phyloP scores from a whole-genome alignment of 768 basidiomycete species.

The Mycena capillaripes region DNA sequence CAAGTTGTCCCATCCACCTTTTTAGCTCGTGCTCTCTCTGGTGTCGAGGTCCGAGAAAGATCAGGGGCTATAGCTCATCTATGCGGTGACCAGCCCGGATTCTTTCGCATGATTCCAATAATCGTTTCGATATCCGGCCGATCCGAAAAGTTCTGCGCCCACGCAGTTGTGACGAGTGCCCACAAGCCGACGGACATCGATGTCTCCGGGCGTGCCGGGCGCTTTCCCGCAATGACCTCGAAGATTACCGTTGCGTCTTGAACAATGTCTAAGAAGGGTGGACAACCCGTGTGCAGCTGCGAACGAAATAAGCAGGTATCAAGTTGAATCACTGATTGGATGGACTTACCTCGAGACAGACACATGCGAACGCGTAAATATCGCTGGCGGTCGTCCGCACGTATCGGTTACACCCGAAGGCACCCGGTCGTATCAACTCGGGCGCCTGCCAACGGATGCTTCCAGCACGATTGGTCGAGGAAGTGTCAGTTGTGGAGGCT shows the following conservation, averaged over 20 bases:
- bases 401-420: background rate
- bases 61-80: no score
- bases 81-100: no score
- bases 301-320: background rate
- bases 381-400: background rate
- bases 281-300: conserved; percentile 1
- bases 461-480: background rate
- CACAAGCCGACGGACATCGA: conserved; percentile 15
- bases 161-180: conserved; percentile 4
- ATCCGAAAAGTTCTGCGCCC: background rate
- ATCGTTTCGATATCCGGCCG: conserved; percentile 9
- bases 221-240: background rate
- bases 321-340: no score
- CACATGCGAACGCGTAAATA: conserved; percentile 12
- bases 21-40: no score
- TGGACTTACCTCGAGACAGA: conserved; percentile 6
- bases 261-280: background rate
- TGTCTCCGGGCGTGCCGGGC: background rate
- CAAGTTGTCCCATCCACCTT: no score
- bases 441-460: conserved; percentile 5
- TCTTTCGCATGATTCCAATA: no score
- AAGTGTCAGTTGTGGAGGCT: no score
- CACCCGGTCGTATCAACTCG: background rate
- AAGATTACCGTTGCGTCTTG: background rate
- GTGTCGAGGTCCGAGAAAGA: no score